These are phyloP conservation scores for Skeletonema tropicum DNA, from an alignment of 108 stramenopile species.

Conservation along the genomic window DNA sequence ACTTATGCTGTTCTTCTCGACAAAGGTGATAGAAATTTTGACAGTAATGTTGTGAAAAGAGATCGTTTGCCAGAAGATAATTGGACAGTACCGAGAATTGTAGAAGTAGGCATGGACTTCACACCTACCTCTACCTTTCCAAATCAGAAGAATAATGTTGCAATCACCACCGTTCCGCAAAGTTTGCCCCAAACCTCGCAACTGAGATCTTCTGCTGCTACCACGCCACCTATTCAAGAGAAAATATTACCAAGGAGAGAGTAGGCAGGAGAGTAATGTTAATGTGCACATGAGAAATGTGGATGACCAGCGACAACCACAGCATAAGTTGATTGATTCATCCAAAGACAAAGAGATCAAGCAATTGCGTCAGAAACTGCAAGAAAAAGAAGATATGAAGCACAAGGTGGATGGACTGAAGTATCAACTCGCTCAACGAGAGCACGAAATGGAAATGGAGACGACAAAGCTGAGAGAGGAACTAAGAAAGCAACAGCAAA, in stretches of 20 bases:
- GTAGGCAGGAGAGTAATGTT: background rate
- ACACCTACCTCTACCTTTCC: background rate
- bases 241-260: background rate
- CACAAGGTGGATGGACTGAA: constrained; percentile 5
- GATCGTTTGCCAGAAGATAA: background rate
- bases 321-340: background rate
- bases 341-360: constrained; percentile 19
- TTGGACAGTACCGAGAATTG: background rate
- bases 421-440: constrained; percentile 6
- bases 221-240: background rate
- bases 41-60: background rate
- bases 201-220: background rate
- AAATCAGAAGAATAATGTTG: background rate
- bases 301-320: no score
- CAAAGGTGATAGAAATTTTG: background rate
- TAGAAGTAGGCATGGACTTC: background rate
- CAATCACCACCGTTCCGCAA: background rate
- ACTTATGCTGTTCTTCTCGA: background rate
- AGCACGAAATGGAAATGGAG: constrained; percentile 19
- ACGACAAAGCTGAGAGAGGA: constrained; percentile 21
- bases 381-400: constrained; percentile 17
- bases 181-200: background rate
- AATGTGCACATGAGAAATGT: background rate
- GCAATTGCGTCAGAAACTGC: background rate
- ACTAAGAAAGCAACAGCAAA: constrained; percentile 20